These are phyloP conservation scores for Arthroderma uncinatum DNA, from an alignment of 2,329 filamentous ascomycete genomes.

Conservation along the genomic window DNA sequence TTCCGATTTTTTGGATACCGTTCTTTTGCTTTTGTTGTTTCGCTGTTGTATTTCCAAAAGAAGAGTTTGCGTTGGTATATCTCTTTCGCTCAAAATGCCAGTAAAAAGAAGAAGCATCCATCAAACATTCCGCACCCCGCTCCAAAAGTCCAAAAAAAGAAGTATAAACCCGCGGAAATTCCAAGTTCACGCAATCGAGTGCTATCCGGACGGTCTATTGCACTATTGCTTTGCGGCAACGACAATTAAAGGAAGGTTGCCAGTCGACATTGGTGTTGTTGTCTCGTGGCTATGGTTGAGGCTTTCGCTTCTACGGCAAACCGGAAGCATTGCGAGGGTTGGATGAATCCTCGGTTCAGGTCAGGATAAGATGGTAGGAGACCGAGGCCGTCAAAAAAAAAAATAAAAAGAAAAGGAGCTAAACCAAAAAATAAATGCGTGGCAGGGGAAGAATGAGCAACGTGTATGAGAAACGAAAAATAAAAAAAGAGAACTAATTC, in stretches of 20 bases:
- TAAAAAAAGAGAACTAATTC: background rate
- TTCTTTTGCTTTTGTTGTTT: constrained; percentile 7
- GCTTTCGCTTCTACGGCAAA: background rate
- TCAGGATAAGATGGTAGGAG: background rate
- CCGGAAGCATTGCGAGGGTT: background rate
- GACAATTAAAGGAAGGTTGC: background rate
- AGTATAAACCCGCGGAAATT: background rate
- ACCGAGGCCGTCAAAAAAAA: constrained; percentile 1
- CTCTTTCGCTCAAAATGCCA: constrained; percentile 7
- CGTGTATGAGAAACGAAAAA: constrained; percentile 7
- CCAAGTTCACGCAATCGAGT: background rate
- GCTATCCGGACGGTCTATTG: background rate
- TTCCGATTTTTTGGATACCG: constrained; percentile 9
- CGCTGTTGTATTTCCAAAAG: constrained; percentile 7
- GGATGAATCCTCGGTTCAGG: background rate
- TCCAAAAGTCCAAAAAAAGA: constrained; percentile 3
- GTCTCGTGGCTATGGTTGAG: background rate
- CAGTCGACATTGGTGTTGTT: background rate
- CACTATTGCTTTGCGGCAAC: background rate
- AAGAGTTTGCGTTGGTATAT: constrained; percentile 1
- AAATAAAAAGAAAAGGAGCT: background rate
- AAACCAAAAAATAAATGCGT: background rate
- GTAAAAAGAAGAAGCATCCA: background rate
- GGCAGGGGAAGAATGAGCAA: background rate
- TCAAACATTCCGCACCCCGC: constrained; percentile 1